Evolutionary conservation across 2,329 filamentous ascomycete genomes (phyloP), one percentile per base, ranked within the genome.

Genomic region (Fusarium sp.): DNA sequence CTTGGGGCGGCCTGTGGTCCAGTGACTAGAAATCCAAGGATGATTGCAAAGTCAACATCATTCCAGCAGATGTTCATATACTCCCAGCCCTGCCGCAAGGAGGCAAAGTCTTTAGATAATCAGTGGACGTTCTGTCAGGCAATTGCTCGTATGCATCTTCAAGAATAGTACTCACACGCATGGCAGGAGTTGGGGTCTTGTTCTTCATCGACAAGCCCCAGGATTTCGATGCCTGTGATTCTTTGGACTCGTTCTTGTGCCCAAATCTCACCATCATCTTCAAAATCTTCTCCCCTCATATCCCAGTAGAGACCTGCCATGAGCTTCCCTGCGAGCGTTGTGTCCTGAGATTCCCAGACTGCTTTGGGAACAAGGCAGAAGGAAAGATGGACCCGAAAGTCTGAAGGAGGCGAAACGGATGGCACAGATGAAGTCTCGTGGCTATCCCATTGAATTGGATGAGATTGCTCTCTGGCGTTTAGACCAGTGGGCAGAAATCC

Each of bases 21-120:
- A 2, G n/a, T 16, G 10, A 1, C 5, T 3, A 51, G 46, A 16
- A 51, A 33, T 51, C 20, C 46, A 29, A 29, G n/a, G n/a, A 51
- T 53, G 0, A 66, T 66, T 0, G 66, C 61, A 23, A 69, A 69
- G 46, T 68, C 66, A 1, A 68, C 36, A 2, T 66, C 29, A 0
- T 36, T 68, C 66, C 66, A 68, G 53, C 36, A 68, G 16, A 38
- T 33, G 6, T 68, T 66, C 1, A 31, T 6, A 14, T 69, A 62
- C 11, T 56, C 4, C 66, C 66, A 68, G 4, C 14, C 51, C 14
- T 31, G 16, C 6, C 25, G 6, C 2, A 68, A 58, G 0, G 29
- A 14, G 2, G 68, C 38, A 9, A 66, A 69, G 29, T 27, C 66
- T n/a, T n/a, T n/a, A n/a, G n/a, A n/a, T n/a, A n/a, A n/a, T n/a